Evolutionary conservation across 2,329 filamentous ascomycete species (phyloP).

Genomic region (Aspergillaceae sp.): DNA sequence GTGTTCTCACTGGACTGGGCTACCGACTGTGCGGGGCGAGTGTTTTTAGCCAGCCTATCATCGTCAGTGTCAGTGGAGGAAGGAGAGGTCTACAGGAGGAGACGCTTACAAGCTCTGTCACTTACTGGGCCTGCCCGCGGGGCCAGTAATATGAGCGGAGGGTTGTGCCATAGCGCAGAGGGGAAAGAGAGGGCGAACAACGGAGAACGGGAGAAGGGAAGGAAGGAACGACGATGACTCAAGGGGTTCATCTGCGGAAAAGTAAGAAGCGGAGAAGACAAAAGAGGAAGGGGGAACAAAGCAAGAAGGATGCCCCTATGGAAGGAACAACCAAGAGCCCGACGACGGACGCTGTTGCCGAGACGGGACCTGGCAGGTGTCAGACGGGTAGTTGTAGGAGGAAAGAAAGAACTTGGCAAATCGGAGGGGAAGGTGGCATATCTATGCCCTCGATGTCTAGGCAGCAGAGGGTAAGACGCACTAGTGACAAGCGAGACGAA

Average conservation of each 20-base stretch:
- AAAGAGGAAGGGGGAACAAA: background rate
- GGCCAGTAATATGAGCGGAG: background rate
- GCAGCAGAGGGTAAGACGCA: background rate
- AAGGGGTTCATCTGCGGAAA: background rate
- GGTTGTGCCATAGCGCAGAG: background rate
- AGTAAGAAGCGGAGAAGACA: background rate
- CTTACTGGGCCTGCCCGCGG: slow-evolving; percentile 11
- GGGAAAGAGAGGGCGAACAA: background rate
- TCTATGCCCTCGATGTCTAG: background rate
- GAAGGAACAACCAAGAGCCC: too few relatives aligned
- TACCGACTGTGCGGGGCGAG: background rate
- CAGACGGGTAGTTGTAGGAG: background rate
- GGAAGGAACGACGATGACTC: background rate
- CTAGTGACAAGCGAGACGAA: background rate
- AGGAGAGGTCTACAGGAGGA: background rate
- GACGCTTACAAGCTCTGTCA: slow-evolving; percentile 15
- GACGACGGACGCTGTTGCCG: background rate
- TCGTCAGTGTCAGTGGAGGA: background rate
- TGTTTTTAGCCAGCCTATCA: slow-evolving; percentile 1
- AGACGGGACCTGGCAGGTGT: background rate
- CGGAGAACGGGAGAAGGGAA: background rate
- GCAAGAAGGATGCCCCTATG: background rate
- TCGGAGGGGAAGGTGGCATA: background rate
- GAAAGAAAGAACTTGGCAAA: background rate
- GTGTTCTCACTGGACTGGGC: background rate